Base-by-base conservation (phyloP, 139 green algal genomes). In the Chlorella ohadii region DNA sequence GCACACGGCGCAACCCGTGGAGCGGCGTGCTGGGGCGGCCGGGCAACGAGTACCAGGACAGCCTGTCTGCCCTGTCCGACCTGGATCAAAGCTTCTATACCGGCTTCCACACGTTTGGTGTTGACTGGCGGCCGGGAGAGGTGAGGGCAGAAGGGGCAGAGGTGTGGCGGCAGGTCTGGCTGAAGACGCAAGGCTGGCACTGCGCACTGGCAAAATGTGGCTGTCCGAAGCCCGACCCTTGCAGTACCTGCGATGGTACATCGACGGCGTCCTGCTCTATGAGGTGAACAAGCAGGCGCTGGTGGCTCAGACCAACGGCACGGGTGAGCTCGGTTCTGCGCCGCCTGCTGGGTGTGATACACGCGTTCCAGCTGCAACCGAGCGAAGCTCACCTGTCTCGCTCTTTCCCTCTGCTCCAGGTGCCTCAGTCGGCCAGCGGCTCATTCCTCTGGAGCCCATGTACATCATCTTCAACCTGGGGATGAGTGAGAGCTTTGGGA, bases 391-490 rank as follows among this genome's bases (percentile, higher is more conserved):
- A n/a, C n/a, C n/a, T n/a, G n/a, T n/a, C n/a, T n/a, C n/a, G n/a
- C n/a, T n/a, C n/a, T 36, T 15, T 71, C n/a, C 28, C 65, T 25
- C 3, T n/a, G 31, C 15, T 67, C 55, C 75, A 81, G 75, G 56
- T 1, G 56, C 75, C 3, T 31, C 7, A 1, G 56, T 81, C 13
- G 81, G 73, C 19, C 44, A 84, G 9, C 89, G 88, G 25, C 74
- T 91, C 5, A 92, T 92, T 17, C 88, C 90, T 7, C 0, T 90
- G 28, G 88, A 92, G 61, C 73, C 86, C 23, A 79, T 79, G 64
- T 93, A 93, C 84, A 78, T 93, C 34, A 91, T 92, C 76, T 76
- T 93, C 23, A 92, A 92, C 65, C 61, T 93, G 33, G 90, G 86
- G 22, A 93, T 93, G 86, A 84, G 75, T 13, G 51, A 88, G 47